Conservation (phyloP, 164 flowering plant genomes). For the Platanus orientalis region DNA sequence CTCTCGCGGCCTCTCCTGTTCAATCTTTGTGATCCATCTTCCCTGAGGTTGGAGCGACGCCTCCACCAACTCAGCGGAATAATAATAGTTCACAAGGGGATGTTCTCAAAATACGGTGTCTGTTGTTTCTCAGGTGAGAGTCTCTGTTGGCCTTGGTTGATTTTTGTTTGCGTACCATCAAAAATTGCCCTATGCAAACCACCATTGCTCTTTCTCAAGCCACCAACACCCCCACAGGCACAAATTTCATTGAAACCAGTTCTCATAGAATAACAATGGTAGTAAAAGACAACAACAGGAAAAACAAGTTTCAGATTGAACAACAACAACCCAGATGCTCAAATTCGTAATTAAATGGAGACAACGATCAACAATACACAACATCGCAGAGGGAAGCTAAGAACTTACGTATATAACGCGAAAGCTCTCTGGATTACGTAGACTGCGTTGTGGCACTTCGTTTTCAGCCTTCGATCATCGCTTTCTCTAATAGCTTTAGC, state of each 20-base stretch:
- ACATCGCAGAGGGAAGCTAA: conserved; percentile 1
- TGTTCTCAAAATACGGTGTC: conserved; percentile 52
- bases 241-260: too few relatives aligned
- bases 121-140: conserved; percentile 73
- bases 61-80: conserved; percentile 36
- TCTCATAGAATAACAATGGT: too few relatives aligned
- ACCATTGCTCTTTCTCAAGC: too few relatives aligned
- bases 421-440: conserved; percentile 82
- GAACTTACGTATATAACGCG: conserved; percentile 73
- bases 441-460: conserved; percentile 81
- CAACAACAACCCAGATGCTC: too few relatives aligned
- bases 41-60: conserved; percentile 86
- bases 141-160: not conserved
- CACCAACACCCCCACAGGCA: too few relatives aligned
- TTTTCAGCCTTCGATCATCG: conserved; percentile 70
- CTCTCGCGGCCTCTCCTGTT: too few relatives aligned
- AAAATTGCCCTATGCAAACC: too few relatives aligned
- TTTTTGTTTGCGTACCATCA: not conserved
- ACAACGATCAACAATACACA: not conserved
- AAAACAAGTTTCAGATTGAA: too few relatives aligned
- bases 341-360: conserved; percentile 4
- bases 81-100: conserved; percentile 63
- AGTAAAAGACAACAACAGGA: too few relatives aligned
- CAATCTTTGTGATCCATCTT: too few relatives aligned
- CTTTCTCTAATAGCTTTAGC: conserved; percentile 72